Conservation (phyloP, 805 yeast genomes). For the Naumovozyma baii region DNA sequence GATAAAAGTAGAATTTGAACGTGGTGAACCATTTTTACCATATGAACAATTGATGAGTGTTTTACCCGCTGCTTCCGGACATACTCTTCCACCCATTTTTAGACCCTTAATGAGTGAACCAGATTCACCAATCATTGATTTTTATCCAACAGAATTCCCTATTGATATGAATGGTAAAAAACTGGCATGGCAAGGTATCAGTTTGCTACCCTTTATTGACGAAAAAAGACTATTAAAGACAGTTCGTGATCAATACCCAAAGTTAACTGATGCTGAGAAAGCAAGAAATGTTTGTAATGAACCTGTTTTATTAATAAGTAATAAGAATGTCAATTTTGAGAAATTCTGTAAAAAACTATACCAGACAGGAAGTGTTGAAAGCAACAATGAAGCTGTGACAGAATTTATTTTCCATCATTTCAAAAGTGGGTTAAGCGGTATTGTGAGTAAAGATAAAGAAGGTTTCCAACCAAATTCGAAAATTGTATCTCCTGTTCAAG, state of each 20-base stretch:
- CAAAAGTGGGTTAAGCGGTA: slow-evolving; percentile 52
- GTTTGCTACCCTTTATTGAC: slow-evolving; percentile 82
- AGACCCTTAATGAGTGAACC: slow-evolving; percentile 72
- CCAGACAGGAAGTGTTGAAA: slow-evolving; percentile 19
- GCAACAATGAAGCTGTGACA: slow-evolving; percentile 11
- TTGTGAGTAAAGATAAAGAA: slow-evolving; percentile 31
- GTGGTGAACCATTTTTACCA: slow-evolving; percentile 78
- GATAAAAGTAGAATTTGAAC: slow-evolving; percentile 46
- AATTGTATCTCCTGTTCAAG: slow-evolving; percentile 29
- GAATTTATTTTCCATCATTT: slow-evolving; percentile 38
- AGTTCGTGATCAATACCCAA: slow-evolving; percentile 54
- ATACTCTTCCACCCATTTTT: slow-evolving; percentile 72
- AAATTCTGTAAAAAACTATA: slow-evolving; percentile 27
- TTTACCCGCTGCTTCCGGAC: slow-evolving; percentile 87
- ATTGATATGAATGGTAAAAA: slow-evolving; percentile 94
- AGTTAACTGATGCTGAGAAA: slow-evolving; percentile 56
- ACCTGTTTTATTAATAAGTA: slow-evolving; percentile 62
- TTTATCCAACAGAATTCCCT: slow-evolving; percentile 79
- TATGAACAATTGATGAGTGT: slow-evolving; percentile 93
- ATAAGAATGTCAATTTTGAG: slow-evolving; percentile 41
- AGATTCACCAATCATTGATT: slow-evolving; percentile 77
- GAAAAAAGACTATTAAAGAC: slow-evolving; percentile 60
- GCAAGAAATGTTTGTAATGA: slow-evolving; percentile 60
- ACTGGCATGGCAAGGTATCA: slow-evolving; percentile 92
- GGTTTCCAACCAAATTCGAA: slow-evolving; percentile 28